Evolutionary conservation across 495 filamentous ascomycete genomes (phyloP), one percentile per base, ranked within the genome.

Genomic region (Penicillium egyptiacum): DNA sequence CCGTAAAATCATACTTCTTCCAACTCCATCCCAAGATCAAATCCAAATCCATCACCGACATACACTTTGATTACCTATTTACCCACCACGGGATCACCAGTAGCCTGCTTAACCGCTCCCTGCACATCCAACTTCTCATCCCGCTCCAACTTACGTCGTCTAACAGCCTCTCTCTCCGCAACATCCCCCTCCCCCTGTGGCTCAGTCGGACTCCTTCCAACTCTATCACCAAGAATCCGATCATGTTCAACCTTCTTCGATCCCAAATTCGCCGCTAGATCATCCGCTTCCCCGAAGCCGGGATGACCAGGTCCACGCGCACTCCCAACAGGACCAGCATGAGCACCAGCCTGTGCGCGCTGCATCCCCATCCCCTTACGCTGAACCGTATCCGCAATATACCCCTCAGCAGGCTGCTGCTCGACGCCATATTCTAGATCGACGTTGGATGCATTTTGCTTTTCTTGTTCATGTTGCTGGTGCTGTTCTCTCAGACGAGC

Each of bases 341-440:
- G 73, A 6, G 67, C 70, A 26, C 69, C 70, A 17, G 70, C 67
- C 57, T 74, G 72, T 12, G 75, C 75, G 10, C 76, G 61, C 58
- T 39, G 65, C 57, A 57, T 66, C 0, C 76, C 74, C 20, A 61
- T 61, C 12, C 69, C 61, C 56, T 77, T 75, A 0, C 73, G 62
- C 52, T 75, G 57, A 1, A 83, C 80, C 0, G 73, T 72, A 23
- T 70, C 61, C 2, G 81, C 82, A 37, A 86, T 80, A 22, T 81
- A 72, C 4, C 83, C 84, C 54, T 86, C 83, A 5, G 70, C 68
- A 0, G 76, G 70, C 26, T 79, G 72, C 23, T 76, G 71, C 75
- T 86, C 83, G 57, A 86, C 78, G 5, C 83, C 84, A 10, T 79
- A 79, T 17, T 85, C 81, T 1, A 68, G 59, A 52, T 78, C 74